Evolutionary conservation across 116 monocot species (phyloP).

Genomic region (Zostera marina): DNA sequence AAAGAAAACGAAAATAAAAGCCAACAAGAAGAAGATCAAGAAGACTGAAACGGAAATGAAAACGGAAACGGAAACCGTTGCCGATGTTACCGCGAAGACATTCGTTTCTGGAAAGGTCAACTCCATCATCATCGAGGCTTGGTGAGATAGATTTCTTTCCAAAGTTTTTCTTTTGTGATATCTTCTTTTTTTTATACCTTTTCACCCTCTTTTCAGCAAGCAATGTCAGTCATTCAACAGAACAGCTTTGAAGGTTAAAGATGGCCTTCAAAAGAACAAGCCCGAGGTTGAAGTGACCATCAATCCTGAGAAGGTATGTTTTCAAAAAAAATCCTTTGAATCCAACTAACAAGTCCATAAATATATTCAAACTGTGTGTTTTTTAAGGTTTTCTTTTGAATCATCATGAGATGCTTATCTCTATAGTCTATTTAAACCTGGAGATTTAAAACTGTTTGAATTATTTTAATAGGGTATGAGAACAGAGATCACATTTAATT

Average conservation of each 20-base stretch:
- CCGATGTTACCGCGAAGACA: not conserved
- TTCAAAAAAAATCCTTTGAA: not conserved
- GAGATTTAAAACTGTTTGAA: too few species aligned
- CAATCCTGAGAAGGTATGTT: conserved; percentile 79
- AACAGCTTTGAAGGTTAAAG: conserved; percentile 61
- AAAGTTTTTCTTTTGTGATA: not conserved
- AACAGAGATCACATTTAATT: too few species aligned
- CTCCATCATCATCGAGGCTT: conserved; percentile 4
- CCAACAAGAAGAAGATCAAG: not conserved
- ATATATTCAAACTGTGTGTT: too few species aligned
- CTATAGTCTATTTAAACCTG: too few species aligned
- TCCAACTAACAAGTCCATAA: too few species aligned
- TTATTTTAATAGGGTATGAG: too few species aligned
- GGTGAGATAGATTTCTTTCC: conserved; percentile 1
- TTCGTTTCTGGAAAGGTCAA: not conserved
- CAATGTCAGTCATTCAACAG: conserved; percentile 73
- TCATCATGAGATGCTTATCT: too few species aligned
- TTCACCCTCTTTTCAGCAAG: conserved; percentile 22
- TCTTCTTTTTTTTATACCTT: not conserved
- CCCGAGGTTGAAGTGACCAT: conserved; percentile 44
- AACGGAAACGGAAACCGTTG: not conserved
- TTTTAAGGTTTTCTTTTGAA: too few species aligned
- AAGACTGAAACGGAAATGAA: not conserved
- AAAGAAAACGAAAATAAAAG: not conserved
- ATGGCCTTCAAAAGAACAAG: conserved; percentile 38